These are phyloP conservation scores for Aspergillus fumigatiaffinis DNA, from an alignment of 2,329 filamentous ascomycete species.

Conservation along the genomic window DNA sequence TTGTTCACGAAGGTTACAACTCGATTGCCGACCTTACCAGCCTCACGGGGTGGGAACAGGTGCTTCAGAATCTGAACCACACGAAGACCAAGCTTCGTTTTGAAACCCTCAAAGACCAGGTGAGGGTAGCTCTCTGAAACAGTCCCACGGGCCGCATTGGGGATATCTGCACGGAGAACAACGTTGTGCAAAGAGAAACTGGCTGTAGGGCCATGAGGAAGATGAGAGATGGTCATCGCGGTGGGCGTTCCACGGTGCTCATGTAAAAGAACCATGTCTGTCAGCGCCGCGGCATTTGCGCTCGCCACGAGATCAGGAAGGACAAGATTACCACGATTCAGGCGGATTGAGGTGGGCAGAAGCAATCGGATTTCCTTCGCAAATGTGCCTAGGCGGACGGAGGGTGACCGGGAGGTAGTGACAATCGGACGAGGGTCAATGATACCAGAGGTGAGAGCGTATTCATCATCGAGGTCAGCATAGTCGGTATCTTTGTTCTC, in stretches of 20 bases:
- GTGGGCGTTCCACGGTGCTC: constrained; percentile 92
- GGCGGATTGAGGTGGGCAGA: constrained; percentile 76
- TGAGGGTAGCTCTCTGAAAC: constrained; percentile 92
- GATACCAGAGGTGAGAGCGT: constrained; percentile 83
- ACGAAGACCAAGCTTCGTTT: constrained; percentile 70
- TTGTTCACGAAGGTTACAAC: constrained; percentile 94
- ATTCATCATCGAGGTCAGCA: constrained; percentile 85
- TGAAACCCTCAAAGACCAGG: constrained; percentile 92
- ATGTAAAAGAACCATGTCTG: constrained; percentile 81
- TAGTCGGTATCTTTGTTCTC: constrained; percentile 78
- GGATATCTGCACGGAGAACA: constrained; percentile 86
- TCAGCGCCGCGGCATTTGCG: constrained; percentile 73
- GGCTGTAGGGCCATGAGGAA: constrained; percentile 82
- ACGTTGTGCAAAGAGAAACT: constrained; percentile 92
- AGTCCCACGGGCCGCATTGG: constrained; percentile 78
- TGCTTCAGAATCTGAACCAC: constrained; percentile 91
- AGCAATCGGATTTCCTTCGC: constrained; percentile 85
- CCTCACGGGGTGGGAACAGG: constrained; percentile 84
- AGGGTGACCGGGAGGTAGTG: constrained; percentile 86
- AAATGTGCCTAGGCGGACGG: constrained; percentile 78
- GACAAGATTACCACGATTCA: constrained; percentile 89
- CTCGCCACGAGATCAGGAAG: constrained; percentile 79
- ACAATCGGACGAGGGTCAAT: constrained; percentile 85
- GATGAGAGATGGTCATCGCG: constrained; percentile 79
- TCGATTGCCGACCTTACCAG: constrained; percentile 78